A percentile compares a stretch with the other conserved stretches of the same genome.
These are phyloP conservation scores for Suillus tomentosus DNA, from an alignment of 768 basidiomycete species.

Conservation along the genomic window DNA sequence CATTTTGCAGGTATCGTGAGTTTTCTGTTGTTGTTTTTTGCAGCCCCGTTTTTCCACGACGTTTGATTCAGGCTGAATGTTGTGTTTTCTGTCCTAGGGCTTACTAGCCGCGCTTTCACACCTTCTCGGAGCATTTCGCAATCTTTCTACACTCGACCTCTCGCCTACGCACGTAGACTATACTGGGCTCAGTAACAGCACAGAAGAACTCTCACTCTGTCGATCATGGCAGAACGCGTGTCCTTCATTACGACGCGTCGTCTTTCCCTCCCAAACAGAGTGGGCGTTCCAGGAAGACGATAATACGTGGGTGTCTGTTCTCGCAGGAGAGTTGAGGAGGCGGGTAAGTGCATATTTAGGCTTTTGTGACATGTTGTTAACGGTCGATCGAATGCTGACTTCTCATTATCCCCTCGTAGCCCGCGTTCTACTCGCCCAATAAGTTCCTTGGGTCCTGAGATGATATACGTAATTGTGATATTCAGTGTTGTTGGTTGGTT, in stretches of 20 bases:
- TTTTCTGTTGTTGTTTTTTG: neutral
- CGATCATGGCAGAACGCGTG: constrained; percentile 56
- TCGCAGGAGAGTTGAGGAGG: constrained; percentile 3
- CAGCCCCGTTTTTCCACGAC: constrained; percentile 1
- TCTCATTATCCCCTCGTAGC: neutral
- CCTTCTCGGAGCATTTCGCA: constrained; percentile 52
- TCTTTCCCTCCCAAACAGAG: constrained; percentile 58
- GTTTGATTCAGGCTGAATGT: constrained; percentile 4
- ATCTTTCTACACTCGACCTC: constrained; percentile 56
- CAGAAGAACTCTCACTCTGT: constrained; percentile 55
- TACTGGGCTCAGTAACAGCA: constrained; percentile 36
- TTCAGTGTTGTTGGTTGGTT: neutral
- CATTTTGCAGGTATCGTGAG: constrained; percentile 68
- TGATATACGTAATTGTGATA: neutral
- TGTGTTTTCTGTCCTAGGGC: constrained; percentile 39
- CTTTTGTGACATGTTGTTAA: constrained; percentile 8
- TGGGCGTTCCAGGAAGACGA: constrained; percentile 43
- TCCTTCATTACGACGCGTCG: constrained; percentile 50
- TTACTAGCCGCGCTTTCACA: constrained; percentile 61
- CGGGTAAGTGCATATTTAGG: constrained; percentile 6
- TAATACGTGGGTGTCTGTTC: constrained; percentile 35
- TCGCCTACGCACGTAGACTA: constrained; percentile 58
- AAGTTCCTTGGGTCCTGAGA: constrained; percentile 7
- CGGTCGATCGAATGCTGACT: neutral
- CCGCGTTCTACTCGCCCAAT: constrained; percentile 14